These are phyloP conservation scores for Aureobasidium sp. DNA, from an alignment of 2,329 filamentous ascomycete species.

Conservation along the genomic window DNA sequence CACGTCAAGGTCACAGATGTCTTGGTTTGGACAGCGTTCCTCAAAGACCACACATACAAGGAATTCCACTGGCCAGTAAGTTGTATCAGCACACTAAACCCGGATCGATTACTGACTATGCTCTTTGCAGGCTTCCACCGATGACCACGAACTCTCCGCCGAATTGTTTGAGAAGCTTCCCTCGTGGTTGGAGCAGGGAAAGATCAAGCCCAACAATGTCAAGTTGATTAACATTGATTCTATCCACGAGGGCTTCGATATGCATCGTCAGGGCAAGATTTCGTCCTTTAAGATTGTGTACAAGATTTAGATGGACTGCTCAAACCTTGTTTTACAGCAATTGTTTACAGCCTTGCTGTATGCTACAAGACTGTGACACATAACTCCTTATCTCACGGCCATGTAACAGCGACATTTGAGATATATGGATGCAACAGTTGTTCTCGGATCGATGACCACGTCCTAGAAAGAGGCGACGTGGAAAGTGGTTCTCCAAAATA, in stretches of 20 bases:
- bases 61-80: not conserved
- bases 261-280: slow-evolving; percentile 36
- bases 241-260: slow-evolving; percentile 1
- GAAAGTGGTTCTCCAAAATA: too few relatives aligned
- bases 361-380: too few relatives aligned
- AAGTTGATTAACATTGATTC: not conserved
- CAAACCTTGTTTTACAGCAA: not conserved
- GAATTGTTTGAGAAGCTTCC: slow-evolving; percentile 3
- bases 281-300: slow-evolving; percentile 43
- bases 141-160: slow-evolving; percentile 1
- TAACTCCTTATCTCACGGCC: too few relatives aligned
- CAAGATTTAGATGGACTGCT: slow-evolving; percentile 20
- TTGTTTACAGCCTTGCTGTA: too few relatives aligned
- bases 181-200: not conserved
- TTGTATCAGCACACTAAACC: not conserved
- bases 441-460: too few relatives aligned
- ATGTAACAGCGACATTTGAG: too few relatives aligned
- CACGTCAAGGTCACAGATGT: slow-evolving; percentile 4
- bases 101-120: not conserved
- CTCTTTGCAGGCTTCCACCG: not conserved
- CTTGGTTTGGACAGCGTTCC: not conserved
- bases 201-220: not conserved
- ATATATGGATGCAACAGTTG: too few relatives aligned
- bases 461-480: too few relatives aligned
- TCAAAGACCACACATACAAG: not conserved